Base-by-base conservation (phyloP, 2,329 filamentous ascomycete species). In the Verticillium nubilum region DNA sequence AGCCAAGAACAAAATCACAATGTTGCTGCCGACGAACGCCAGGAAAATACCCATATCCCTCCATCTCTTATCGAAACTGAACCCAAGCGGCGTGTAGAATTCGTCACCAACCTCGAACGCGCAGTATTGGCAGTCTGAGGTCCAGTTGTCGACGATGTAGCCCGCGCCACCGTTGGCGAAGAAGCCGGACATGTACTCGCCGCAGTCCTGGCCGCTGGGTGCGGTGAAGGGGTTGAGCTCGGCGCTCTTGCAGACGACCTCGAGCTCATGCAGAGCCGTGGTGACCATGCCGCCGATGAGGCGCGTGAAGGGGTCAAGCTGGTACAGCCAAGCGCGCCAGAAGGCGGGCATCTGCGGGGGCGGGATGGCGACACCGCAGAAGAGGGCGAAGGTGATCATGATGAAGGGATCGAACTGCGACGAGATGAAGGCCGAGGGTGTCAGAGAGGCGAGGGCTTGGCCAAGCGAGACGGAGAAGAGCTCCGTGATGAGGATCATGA, bases 351-450 rank as follows among this genome's bases (percentile, higher is more conserved):
- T 96, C 72, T 90, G 86, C 0, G 87, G 84, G 50, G 87, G 84
- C 0, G 92, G 89, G 56, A 96, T 90, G 0, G 90, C 89, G 62
- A 96, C 92, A 73, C 92, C 92, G 68, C 91, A 96, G 84, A 96
- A 96, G 26, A 96, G 82, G 1, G 89, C 83, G 69, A 96, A 94
- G 60, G 88, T 86, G 71, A 95, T 90, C 73, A 92, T 87, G 70
- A 95, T 77, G 70, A 93, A 90, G 0, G 92, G 92, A 67, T 96
- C 92, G 64, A 91, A 82, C 65, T 94, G 86, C 15, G 88, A 86
- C 0, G 90, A 87, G 66, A 96, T 90, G 74, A 92, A 92, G 2
- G 90, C 86, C 26, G 84, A 87, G 0, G 92, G 91, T 0, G 91
- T 95, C 59, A 94, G 75, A 0, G 92, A 87, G 0, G 90, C 87